Percentiles rank a stretch among this genome's conserved stretches.
These are phyloP conservation scores for Aspergillus ochraceoroseus DNA, from an alignment of 2,329 filamentous ascomycete genomes.

Conservation along the genomic window DNA sequence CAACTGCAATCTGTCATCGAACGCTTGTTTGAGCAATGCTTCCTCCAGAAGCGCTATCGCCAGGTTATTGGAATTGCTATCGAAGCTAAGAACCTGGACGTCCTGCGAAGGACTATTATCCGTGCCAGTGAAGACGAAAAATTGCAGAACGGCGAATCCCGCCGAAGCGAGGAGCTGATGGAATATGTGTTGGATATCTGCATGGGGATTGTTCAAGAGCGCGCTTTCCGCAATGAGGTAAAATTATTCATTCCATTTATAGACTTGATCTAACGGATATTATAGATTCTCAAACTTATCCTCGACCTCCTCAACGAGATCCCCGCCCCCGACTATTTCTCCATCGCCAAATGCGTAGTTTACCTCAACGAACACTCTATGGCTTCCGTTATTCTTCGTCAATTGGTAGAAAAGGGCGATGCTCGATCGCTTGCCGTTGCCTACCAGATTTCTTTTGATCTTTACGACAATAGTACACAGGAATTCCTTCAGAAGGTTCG, in stretches of 20 bases:
- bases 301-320: conserved; percentile 94
- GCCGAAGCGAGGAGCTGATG: conserved; percentile 83
- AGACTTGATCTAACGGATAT: conserved; percentile 5
- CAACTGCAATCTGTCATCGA: conserved; percentile 80
- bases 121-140: conserved; percentile 84
- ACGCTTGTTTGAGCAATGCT: conserved; percentile 84
- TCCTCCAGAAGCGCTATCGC: conserved; percentile 78
- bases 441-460: conserved; percentile 95
- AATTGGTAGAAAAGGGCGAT: conserved; percentile 75
- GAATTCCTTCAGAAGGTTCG: conserved; percentile 91
- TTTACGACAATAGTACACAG: conserved; percentile 97
- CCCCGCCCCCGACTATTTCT: conserved; percentile 90
- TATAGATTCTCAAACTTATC: conserved; percentile 77
- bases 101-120: conserved; percentile 80
- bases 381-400: conserved; percentile 77
- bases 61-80: conserved; percentile 97
- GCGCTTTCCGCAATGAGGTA: conserved; percentile 70
- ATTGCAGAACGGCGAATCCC: conserved; percentile 54
- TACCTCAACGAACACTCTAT: conserved; percentile 89
- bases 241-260: conserved; percentile 12
- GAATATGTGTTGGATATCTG: conserved; percentile 94
- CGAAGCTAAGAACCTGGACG: conserved; percentile 85
- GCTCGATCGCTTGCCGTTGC: conserved; percentile 74
- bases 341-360: conserved; percentile 95
- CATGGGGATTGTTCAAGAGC: conserved; percentile 96